Evolutionary conservation across 108 stramenopile species (phyloP).

Genomic region (Fragilariopsis cylindrus): DNA sequence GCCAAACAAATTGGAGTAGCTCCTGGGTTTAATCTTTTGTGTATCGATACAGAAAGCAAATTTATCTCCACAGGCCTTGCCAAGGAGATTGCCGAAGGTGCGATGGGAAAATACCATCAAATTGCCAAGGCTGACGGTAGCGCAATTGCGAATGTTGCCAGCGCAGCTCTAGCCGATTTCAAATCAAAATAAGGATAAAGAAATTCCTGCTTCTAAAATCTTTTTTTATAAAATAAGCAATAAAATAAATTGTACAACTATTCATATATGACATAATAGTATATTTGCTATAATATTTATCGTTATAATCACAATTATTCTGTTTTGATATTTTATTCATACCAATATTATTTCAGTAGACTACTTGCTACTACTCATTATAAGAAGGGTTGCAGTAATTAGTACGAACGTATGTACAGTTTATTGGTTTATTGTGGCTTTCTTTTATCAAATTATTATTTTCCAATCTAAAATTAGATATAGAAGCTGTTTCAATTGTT

Average conservation of each 20-base stretch:
- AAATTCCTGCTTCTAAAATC: not conserved
- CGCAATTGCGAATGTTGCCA: constrained; percentile 85
- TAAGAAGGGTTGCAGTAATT: too few relatives aligned
- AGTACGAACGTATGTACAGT: too few relatives aligned
- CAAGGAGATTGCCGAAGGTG: constrained; percentile 95
- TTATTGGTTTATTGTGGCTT: too few relatives aligned
- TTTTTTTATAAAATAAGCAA: not conserved
- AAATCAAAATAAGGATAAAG: constrained; percentile 33
- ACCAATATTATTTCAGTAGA: too few relatives aligned
- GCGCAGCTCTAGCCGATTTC: constrained; percentile 73
- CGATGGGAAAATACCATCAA: constrained; percentile 86
- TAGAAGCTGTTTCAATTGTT: too few relatives aligned
- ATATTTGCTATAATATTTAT: not conserved
- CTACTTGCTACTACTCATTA: too few relatives aligned
- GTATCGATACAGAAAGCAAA: constrained; percentile 96
- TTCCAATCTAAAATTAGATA: too few relatives aligned
- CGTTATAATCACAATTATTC: not conserved
- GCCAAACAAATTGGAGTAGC: constrained; percentile 85
- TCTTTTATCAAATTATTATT: too few relatives aligned
- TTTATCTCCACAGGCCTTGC: constrained; percentile 96
- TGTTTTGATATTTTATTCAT: too few relatives aligned
- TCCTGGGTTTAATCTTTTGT: constrained; percentile 90
- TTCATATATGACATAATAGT: not conserved
- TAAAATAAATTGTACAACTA: not conserved
- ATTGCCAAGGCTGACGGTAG: constrained; percentile 87